These are phyloP conservation scores for Uronychia binucleata DNA, from an alignment of 73 alveolate genomes.

Conservation along the genomic window DNA sequence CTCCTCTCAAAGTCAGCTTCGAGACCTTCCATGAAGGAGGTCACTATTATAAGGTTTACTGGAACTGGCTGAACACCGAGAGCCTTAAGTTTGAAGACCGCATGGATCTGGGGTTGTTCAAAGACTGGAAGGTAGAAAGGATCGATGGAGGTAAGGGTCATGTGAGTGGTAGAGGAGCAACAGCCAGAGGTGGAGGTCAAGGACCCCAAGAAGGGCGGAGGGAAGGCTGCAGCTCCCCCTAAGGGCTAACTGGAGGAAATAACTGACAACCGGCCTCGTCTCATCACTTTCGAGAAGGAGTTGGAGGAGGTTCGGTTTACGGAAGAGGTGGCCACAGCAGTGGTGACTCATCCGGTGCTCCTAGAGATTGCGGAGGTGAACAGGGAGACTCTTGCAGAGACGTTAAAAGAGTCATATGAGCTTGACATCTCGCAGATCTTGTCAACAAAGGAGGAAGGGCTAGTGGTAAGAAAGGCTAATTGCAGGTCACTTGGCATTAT, in stretches of 20 bases:
- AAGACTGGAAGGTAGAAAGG: slow-evolving; percentile 56
- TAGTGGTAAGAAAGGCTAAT: not conserved
- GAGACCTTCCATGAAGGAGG: slow-evolving; percentile 54
- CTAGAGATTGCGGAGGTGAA: slow-evolving; percentile 47
- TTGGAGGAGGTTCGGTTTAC: slow-evolving; percentile 36
- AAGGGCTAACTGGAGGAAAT: slow-evolving; percentile 61
- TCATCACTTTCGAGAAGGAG: slow-evolving; percentile 34
- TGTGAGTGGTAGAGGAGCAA: slow-evolving; percentile 13
- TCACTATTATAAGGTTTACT: slow-evolving; percentile 53
- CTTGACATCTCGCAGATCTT: slow-evolving; percentile 51
- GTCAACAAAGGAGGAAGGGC: slow-evolving; percentile 9
- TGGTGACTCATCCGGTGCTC: slow-evolving; percentile 18
- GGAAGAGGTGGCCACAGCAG: slow-evolving; percentile 60
- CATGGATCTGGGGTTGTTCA: slow-evolving; percentile 51
- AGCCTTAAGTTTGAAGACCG: slow-evolving; percentile 8
- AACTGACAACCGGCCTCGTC: slow-evolving; percentile 55
- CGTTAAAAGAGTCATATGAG: slow-evolving; percentile 16
- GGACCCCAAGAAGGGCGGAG: slow-evolving; percentile 39
- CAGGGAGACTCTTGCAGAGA: slow-evolving; percentile 56
- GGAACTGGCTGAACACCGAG: slow-evolving; percentile 45
- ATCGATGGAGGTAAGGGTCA: slow-evolving; percentile 51
- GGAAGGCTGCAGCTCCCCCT: slow-evolving; percentile 11
- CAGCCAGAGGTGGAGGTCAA: slow-evolving; percentile 28
- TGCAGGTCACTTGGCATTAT: slow-evolving; percentile 32
- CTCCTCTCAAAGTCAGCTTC: not conserved